A percentile compares a stretch with the other conserved stretches of the same genome.
Evolutionary conservation across 192 early-diverging fungal genomes (phyloP).

Genomic region (Coemansia sp.): DNA sequence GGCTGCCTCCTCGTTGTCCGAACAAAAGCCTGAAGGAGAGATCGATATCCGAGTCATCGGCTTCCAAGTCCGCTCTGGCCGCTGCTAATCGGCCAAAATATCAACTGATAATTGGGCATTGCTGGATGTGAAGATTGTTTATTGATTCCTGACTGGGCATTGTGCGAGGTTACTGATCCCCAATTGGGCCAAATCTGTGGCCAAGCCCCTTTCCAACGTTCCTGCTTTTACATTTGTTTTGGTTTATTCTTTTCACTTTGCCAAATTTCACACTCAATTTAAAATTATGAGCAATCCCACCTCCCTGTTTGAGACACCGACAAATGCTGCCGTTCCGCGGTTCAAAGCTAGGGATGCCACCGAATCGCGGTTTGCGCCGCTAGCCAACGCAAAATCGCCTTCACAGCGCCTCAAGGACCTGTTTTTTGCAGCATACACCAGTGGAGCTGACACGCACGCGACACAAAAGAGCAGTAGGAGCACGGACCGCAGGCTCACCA

Average conservation of each 20-base stretch:
- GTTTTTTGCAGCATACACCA: constrained; percentile 51
- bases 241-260: neutral
- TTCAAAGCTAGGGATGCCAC: constrained; percentile 14
- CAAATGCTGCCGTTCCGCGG: constrained; percentile 22
- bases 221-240: neutral
- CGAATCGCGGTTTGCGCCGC: neutral
- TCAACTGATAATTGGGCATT: too few relatives aligned
- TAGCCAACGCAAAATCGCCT: constrained; percentile 26
- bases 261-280: neutral
- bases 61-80: too few relatives aligned
- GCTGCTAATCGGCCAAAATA: too few relatives aligned
- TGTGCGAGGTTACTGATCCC: neutral
- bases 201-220: neutral
- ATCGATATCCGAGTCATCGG: too few relatives aligned
- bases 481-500: constrained; percentile 10
- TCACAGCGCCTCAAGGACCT: constrained; percentile 49
- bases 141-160: neutral
- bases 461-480: constrained; percentile 10
- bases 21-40: too few relatives aligned
- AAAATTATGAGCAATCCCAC: constrained; percentile 17
- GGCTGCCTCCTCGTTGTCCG: too few relatives aligned
- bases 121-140: neutral
- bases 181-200: neutral
- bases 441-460: constrained; percentile 14
- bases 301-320: constrained; percentile 35